Evolutionary conservation across 305 asterid species (phyloP).

Genomic region (Stenogyne calaminthoides): DNA sequence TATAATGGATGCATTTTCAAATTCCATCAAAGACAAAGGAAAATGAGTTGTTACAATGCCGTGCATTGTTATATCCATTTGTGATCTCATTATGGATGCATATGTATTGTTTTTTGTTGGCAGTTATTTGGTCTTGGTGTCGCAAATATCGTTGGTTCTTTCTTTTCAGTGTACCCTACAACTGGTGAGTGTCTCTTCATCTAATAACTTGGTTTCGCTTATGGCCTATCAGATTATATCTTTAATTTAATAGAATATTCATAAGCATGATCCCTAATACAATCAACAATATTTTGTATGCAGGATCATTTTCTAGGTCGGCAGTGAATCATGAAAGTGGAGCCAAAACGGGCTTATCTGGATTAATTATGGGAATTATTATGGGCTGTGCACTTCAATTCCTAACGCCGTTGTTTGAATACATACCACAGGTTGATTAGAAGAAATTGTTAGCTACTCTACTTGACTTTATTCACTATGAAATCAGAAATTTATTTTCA

Average conservation of each 20-base stretch:
- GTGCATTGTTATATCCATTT: conserved; percentile 9
- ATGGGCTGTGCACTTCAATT: conserved; percentile 96
- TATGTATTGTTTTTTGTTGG: conserved; percentile 32
- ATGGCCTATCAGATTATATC: conserved; percentile 15
- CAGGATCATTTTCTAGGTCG: conserved; percentile 99
- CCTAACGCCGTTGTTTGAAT: conserved; percentile 90
- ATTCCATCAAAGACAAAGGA: conserved; percentile 24
- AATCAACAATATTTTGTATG: conserved; percentile 24
- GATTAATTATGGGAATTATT: conserved; percentile 90
- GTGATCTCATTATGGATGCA: conserved; percentile 8
- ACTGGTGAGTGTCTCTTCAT: conserved; percentile 68
- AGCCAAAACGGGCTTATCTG: conserved; percentile 98
- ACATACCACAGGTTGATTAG: conserved; percentile 85
- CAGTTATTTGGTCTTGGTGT: conserved; percentile 99
- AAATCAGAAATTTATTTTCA: conserved; percentile 12
- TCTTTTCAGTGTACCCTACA: conserved; percentile 91
- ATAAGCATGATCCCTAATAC: conserved; percentile 26
- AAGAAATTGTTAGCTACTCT: conserved; percentile 22
- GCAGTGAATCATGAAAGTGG: conserved; percentile 99
- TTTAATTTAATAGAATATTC: conserved; percentile 9
- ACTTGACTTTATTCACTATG: conserved; percentile 27
- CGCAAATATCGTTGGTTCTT: conserved; percentile 94
- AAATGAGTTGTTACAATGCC: conserved; percentile 14
- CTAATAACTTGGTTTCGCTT: conserved; percentile 27
- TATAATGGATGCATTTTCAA: conserved; percentile 18